Evolutionary conservation across 2,329 filamentous ascomycete genomes (phyloP), one percentile per base, ranked within the genome.

Genomic region (Aspergillus luchuensis): DNA sequence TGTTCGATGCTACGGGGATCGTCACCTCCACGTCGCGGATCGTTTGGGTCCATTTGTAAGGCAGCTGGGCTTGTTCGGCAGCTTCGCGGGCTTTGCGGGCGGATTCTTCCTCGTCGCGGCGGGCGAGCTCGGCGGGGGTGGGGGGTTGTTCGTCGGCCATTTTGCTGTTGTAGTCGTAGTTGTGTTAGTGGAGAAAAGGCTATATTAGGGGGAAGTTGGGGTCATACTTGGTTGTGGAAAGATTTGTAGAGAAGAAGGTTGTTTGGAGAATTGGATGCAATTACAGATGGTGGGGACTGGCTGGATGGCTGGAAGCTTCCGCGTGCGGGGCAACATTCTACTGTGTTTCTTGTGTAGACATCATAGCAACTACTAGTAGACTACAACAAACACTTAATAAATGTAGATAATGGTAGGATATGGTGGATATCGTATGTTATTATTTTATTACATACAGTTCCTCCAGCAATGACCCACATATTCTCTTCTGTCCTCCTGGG

Each of bases 31-130:
- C 81, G 73, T 98, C 95, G 68, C 84, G 84, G 75, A 99, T 97
- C 23, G 90, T 93, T 80, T 99, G 95, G 10, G 86, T 90, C 95
- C 95, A 99, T 81, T 96, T 95, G 87, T 99, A 99, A 0, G 95
- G 95, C 45, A 99, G 88, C 23, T 89, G 86, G 45, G 88, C 90
- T 82, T 99, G 95, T 80, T 99, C 95, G 70, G 89, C 90, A 59
- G 85, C 83, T 80, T 99, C 92, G 75, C 89, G 88, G 63, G 87
- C 89, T 71, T 83, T 84, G 66, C 81, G 82, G 69, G 85, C 85
- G 64, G 80, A 81, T 70, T 88, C 85, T 66, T 82, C 78, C 64
- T 76, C 79, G 61, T 83, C 80, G 62, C 82, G 85, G 71, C 85
- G 82, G 59, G 81, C 72, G 36, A 69, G 17, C 23, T 77, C 74